Evolutionary conservation across 176 grass and related monocot species (phyloP), one percentile per base, ranked within the genome.

Genomic region (Rhipidocladum racemiflorum): DNA sequence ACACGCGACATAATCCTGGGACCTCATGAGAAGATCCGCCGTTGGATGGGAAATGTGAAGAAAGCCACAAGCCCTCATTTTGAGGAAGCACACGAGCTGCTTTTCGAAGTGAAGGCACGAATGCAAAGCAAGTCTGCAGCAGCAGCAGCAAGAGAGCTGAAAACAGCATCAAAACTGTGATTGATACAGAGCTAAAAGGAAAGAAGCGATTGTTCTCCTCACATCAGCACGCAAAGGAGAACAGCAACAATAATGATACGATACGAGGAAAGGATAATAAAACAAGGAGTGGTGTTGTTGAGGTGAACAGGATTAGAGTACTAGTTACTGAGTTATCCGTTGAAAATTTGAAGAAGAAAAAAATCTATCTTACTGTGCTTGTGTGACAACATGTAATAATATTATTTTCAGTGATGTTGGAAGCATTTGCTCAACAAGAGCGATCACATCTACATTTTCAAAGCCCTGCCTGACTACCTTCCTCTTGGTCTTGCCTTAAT

Each of bases 21-120:
- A 50, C 84, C 81, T 61, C 78, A 88, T 7, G 65, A 83, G 54
- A 93, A 88, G 74, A 91, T 98, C 45, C 73, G 76, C 27, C 20
- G 75, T 20, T 98, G 95, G 95, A 89, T 98, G 65, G 86, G 88
- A 45, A 95, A 98, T 72, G 92, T 98, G 15, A 95, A 84, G 86
- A 93, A 74, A 81, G 87, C 92, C 36, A 97, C 92, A 5, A 81
- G 67, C 66, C 95, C 95, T 65, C 90, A 95, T 81, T 98, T 98
- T 64, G 88, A 89, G 21, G 82, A 97, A 80, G 81, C 77, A 2
- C 86, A 93, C 48, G 49, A 70, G 30, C 39, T 89, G 68, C 48
- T 95, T 17, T 88, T 82, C 51, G 64, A 93, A 76, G 48, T 66
- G 42, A 95, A 98, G 54, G 84, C 30, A 55, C 49, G 28, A 38